Conservation (phyloP, 2,329 filamentous ascomycete genomes). For the Diaporthe vaccinii region DNA sequence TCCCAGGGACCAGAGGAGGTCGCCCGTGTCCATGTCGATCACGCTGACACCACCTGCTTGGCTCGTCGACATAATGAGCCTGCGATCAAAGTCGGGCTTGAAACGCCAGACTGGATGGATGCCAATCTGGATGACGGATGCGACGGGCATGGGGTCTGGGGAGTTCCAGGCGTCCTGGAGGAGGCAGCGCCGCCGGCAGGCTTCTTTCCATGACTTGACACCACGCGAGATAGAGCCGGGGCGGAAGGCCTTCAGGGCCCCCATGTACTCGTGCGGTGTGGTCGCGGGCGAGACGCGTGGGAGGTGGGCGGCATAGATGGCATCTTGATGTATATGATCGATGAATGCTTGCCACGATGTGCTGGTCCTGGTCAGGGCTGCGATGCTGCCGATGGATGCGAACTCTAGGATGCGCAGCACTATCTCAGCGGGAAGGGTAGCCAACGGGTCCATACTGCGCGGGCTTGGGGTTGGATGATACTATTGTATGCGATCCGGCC, state of each 20-base stretch:
- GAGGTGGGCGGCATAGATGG: constrained; percentile 42
- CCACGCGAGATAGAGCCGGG: constrained; percentile 49
- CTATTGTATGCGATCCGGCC: background rate
- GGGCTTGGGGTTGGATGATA: background rate
- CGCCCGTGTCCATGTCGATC: constrained; percentile 60
- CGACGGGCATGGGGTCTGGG: constrained; percentile 50
- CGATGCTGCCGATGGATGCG: constrained; percentile 39
- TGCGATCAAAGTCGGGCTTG: constrained; percentile 59
- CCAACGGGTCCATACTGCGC: constrained; percentile 41
- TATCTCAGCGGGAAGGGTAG: constrained; percentile 43
- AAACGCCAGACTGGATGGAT: constrained; percentile 60
- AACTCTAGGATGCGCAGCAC: constrained; percentile 45
- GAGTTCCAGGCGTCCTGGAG: constrained; percentile 55
- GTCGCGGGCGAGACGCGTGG: background rate
- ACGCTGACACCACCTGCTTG: constrained; percentile 60
- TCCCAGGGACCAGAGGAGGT: constrained; percentile 52
- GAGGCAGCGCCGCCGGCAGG: constrained; percentile 56
- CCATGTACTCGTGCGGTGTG: constrained; percentile 31
- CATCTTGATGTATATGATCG: constrained; percentile 41
- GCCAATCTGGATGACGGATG: constrained; percentile 56
- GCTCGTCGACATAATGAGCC: constrained; percentile 59
- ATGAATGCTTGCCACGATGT: constrained; percentile 45
- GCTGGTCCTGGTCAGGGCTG: constrained; percentile 39
- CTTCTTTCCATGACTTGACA: constrained; percentile 57
- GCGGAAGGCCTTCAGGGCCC: constrained; percentile 47